Evolutionary conservation across 1,139 yeast species (phyloP), one percentile per base, ranked within the genome.

Genomic region (Saccharomyces hybrid): DNA sequence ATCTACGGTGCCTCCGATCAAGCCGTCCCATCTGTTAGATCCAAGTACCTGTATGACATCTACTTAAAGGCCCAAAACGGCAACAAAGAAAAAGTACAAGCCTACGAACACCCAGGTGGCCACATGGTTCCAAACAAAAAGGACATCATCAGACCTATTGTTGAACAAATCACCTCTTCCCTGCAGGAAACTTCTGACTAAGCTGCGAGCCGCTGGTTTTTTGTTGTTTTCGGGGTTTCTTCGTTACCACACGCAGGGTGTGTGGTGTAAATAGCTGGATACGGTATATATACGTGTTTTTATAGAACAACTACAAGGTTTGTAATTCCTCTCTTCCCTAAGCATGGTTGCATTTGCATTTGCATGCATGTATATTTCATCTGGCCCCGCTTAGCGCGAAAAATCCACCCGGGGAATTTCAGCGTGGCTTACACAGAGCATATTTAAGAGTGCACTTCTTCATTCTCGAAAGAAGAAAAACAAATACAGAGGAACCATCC

Each of bases 121-220:
- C 95, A 86, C 67, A 85, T 84, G 73, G 90, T 86, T 49, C 95
- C 93, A 34, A 86, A 85, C 70, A 83, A 87, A 42, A 84, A 83
- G 68, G 80, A 76, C 57, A 70, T 78, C 57, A 61, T 78, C 47
- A 75, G 70, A 58, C 76, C 76, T 1, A 61, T 74, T 16, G 76
- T 73, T 9, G 76, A 72, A 42, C 70, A 68, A 51, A 71, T 74
- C 49, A 63, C 62, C 23, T 50, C 60, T 5, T 61, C 65, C 27
- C 49, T 67, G 42, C 60, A 52, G 8, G 44, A 11, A 23, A 28
- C 41, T 16, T 26, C 25, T 27, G 47, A 48, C 13, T 9, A 47
- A 5, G 42, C 20, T 34, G 42, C 7, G 42, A 34, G 42, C 2
- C 20, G 20, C 20, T 16, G 2, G 20, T 16, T 16, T 16, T 34